phyloP scores from a whole-genome alignment of 1,284 basidiomycete genomes.

The Bjerkandera adusta region DNA sequence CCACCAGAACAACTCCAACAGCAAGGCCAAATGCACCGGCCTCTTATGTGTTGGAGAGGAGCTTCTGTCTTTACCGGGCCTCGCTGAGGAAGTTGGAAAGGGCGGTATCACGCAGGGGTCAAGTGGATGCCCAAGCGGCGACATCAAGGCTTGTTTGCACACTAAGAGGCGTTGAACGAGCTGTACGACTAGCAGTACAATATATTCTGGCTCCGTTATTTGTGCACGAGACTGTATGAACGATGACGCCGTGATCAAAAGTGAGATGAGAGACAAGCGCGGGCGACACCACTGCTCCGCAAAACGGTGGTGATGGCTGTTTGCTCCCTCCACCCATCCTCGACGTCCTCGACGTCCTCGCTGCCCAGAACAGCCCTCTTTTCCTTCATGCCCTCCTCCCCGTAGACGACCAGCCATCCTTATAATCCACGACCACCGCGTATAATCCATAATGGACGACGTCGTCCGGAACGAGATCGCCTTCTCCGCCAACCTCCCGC shows the following conservation, averaged over 20 bases:
- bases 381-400: too few species aligned
- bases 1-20: background rate
- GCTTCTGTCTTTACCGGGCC: background rate
- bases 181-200: background rate
- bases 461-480: constrained; percentile 23
- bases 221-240: too few species aligned
- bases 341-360: too few species aligned
- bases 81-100: constrained; percentile 4
- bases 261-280: too few species aligned
- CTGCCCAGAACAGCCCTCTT: too few species aligned
- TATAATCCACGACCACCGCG: too few species aligned
- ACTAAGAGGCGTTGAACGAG: background rate
- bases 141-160: constrained; percentile 7
- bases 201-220: too few species aligned
- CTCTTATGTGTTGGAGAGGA: constrained; percentile 1
- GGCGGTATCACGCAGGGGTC: constrained; percentile 2
- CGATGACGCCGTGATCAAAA: too few species aligned
- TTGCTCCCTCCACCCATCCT: too few species aligned
- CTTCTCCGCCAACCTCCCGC: constrained; percentile 35
- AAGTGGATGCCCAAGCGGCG: constrained; percentile 9
- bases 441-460: constrained; percentile 4
- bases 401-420: too few species aligned
- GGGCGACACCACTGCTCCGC: too few species aligned
- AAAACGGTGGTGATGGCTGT: too few species aligned
- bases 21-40: background rate